Evolutionary conservation across 768 basidiomycete species (phyloP).

Genomic region (Leucocoprinus leucothites): DNA sequence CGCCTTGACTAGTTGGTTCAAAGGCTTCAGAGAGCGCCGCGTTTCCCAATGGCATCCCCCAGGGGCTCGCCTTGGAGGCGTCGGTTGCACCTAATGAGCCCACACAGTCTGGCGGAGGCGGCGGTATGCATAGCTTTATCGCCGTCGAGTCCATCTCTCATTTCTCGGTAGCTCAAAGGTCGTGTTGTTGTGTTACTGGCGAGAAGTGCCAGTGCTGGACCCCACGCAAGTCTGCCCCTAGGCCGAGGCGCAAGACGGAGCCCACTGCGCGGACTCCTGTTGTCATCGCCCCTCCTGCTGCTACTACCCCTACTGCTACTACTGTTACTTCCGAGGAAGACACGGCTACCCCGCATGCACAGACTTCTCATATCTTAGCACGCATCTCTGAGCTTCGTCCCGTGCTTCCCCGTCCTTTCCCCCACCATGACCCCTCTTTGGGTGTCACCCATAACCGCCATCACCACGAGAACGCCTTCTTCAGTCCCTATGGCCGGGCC

Average conservation of each 20-base stretch:
- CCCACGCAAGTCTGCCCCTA: conserved; percentile 42
- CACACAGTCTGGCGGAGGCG: too few relatives aligned
- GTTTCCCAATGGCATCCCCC: conserved; percentile 77
- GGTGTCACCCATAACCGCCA: conserved; percentile 41
- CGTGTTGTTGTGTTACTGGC: conserved; percentile 48
- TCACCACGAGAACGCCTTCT: conserved; percentile 49
- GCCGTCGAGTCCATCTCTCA: conserved; percentile 24
- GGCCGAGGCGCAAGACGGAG: conserved; percentile 23
- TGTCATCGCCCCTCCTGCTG: conserved; percentile 13
- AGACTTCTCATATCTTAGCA: conserved; percentile 48
- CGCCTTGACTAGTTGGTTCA: conserved; percentile 36
- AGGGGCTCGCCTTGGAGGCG: conserved; percentile 54
- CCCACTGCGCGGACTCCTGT: too few relatives aligned
- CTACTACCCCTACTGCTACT: conserved; percentile 2
- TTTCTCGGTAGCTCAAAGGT: conserved; percentile 28
- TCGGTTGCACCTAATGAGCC: conserved; percentile 62
- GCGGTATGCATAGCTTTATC: conserved; percentile 46
- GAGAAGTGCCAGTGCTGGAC: conserved; percentile 57
- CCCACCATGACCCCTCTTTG: conserved; percentile 45
- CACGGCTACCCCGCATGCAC: conserved; percentile 17
- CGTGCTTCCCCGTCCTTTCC: conserved; percentile 59
- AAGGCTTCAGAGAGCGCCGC: conserved; percentile 65
- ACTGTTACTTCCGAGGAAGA: conserved; percentile 2
- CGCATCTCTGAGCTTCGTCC: conserved; percentile 67
- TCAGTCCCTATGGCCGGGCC: conserved; percentile 68